These are phyloP conservation scores for Syzygium aromaticum DNA, from an alignment of 345 rosid species.

Conservation along the genomic window DNA sequence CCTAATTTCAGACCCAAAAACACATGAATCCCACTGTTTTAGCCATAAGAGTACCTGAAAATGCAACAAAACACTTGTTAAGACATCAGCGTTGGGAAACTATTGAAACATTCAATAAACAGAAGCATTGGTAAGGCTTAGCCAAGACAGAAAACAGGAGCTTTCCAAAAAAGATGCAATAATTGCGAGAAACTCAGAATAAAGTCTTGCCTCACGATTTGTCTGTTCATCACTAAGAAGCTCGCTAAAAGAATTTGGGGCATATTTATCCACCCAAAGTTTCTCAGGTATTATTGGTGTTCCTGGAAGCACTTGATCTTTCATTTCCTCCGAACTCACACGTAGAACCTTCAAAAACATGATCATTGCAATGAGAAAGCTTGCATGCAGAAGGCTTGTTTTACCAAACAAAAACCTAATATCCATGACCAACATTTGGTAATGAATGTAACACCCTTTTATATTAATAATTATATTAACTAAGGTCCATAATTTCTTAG, in stretches of 20 bases:
- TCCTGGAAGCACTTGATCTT: conserved; percentile 26
- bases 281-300: conserved; percentile 39
- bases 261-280: conserved; percentile 95
- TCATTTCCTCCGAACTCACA: conserved; percentile 50
- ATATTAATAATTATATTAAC: neutral
- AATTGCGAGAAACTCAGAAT: neutral
- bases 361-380: neutral
- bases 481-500: neutral
- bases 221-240: conserved; percentile 97
- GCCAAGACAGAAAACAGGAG: neutral
- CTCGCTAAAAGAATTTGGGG: conserved; percentile 92
- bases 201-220: conserved; percentile 72
- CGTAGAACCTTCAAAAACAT: conserved; percentile 56
- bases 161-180: neutral
- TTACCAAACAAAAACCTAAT: neutral
- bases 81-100: neutral
- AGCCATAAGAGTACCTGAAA: conserved; percentile 88
- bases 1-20: conserved; percentile 92
- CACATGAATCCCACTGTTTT: conserved; percentile 98
- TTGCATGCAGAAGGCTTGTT: neutral
- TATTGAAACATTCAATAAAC: neutral
- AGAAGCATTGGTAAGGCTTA: neutral
- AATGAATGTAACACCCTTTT: neutral
- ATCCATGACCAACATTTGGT: neutral
- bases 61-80: neutral